phyloP scores from a whole-genome alignment of 495 filamentous ascomycete genomes.

The Aspergillus sparsus region DNA sequence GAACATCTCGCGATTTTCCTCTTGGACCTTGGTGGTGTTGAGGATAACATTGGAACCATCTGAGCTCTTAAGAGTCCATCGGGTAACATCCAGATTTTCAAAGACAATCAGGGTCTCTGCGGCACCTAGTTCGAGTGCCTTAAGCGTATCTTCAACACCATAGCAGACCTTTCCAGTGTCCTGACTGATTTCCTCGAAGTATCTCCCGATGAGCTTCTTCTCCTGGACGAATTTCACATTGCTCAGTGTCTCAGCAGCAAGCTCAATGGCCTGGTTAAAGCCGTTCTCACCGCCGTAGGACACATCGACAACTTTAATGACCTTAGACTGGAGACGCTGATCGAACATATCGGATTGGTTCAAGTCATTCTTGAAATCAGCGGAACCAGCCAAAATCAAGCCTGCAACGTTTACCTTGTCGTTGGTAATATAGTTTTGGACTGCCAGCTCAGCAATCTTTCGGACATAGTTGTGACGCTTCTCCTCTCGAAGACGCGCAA shows the following conservation, averaged over 20 bases:
- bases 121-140: constrained; percentile 94
- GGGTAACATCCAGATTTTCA: constrained; percentile 91
- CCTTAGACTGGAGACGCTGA: constrained; percentile 82
- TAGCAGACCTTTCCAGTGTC: constrained; percentile 96
- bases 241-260: constrained; percentile 91
- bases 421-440: constrained; percentile 96
- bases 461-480: constrained; percentile 99
- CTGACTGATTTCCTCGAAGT: constrained; percentile 98
- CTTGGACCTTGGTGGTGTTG: constrained; percentile 86
- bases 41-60: constrained; percentile 69
- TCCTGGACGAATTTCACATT: constrained; percentile 99
- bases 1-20: constrained; percentile 78
- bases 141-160: constrained; percentile 94
- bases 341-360: constrained; percentile 99
- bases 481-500: constrained; percentile 98
- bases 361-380: constrained; percentile 99
- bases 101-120: constrained; percentile 96
- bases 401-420: constrained; percentile 98
- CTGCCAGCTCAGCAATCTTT: constrained; percentile 95
- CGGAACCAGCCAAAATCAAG: constrained; percentile 91
- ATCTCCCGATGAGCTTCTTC: constrained; percentile 98
- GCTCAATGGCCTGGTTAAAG: constrained; percentile 98
- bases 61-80: constrained; percentile 82
- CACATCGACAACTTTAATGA: constrained; percentile 98
- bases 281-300: constrained; percentile 99